Base-by-base conservation (phyloP, 805 yeast genomes). In the Starmerella lactis-condensi region DNA sequence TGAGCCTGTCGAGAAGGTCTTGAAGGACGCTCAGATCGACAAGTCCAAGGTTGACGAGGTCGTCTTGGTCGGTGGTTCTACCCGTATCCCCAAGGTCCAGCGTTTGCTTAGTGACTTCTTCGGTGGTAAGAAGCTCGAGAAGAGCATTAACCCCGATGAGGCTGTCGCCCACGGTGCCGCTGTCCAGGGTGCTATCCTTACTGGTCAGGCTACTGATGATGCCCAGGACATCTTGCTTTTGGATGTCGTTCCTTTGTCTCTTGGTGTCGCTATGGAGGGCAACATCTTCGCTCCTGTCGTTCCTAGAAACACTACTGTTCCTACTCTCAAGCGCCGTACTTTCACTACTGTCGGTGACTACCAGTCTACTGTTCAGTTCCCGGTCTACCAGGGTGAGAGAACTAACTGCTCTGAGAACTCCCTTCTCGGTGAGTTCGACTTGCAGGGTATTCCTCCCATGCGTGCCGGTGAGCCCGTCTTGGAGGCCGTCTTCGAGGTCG, bases 161-260 rank as follows among this genome's bases (percentile, higher is more conserved):
- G 95, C 95, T 57, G 95, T 82, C 61, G 95, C 94, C 54, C 81
- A 81, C 70, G 95, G 95, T 75, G 96, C 96, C 54, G 95, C 96
- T 54, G 95, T 83, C 53, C 95, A 83, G 69, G 96, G 93, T 67
- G 95, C 95, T 58, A 79, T 85, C 65, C 71, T 83, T 63, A 77
- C 94, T 49, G 93, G 93, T 67, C 82, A 68, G 62, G 69, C 79
- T 41, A 74, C 81, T 44, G 72, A 77, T 47, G 92, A 81, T 62
- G 82, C 93, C 60, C 81, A 83, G 65, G 94, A 81, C 65, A 72
- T 83, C 60, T 74, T 85, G 52, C 72, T 83, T 58, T 74, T 83
- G 64, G 96, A 83, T 68, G 96, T 85, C 52, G 83, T 83, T 57
- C 98, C 98, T 61, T 75, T 85, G 59, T 83, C 96, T 47, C 72